Evolutionary conservation across 345 rosid species (phyloP), one percentile per base, ranked within the genome.

Genomic region (Dimocarpus longan): DNA sequence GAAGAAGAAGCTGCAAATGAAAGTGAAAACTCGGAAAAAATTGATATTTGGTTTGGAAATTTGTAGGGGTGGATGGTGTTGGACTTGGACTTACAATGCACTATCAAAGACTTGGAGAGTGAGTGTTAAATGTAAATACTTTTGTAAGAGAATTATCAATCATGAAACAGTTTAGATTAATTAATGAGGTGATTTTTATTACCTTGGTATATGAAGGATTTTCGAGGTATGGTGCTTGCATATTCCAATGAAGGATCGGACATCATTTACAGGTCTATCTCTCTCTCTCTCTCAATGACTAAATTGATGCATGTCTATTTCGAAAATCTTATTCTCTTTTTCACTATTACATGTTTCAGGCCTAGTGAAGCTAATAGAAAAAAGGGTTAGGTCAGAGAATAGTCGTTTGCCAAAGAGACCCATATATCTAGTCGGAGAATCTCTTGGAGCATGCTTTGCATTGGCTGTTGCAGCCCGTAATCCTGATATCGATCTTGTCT

Each of bases 391-490:
- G 81, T 78, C 88, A 56, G 89, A 89, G 79, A 78, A 46, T 73
- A 13, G 63, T 24, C 52, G 56, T 24, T 84, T 82, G 16, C 93
- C 91, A 15, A 81, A 79, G 16, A 80, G 89, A 78, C 98, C 98
- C 54, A 90, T 94, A 54, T 92, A 91, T 86, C 86, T 94, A 70
- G 89, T 90, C 68, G 98, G 97, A 60, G 97, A 94, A 78, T 91
- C 95, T 71, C 82, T 94, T 72, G 94, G 97, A 83, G 95, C 87
- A 63, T 92, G 97, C 85, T 83, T 92, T 32, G 97, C 91, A 60
- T 87, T 94, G 26, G 87, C 91, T 50, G 89, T 89, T 71, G 95
- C 95, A 0, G 89, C 92, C 65, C 86, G 87, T 48, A 94, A 91
- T 80, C 94, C 94, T 46, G 77, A 82, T 0, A 66, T 87, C 52